Conservation (phyloP, 257 asterid genomes). For the Verbena officinalis region DNA sequence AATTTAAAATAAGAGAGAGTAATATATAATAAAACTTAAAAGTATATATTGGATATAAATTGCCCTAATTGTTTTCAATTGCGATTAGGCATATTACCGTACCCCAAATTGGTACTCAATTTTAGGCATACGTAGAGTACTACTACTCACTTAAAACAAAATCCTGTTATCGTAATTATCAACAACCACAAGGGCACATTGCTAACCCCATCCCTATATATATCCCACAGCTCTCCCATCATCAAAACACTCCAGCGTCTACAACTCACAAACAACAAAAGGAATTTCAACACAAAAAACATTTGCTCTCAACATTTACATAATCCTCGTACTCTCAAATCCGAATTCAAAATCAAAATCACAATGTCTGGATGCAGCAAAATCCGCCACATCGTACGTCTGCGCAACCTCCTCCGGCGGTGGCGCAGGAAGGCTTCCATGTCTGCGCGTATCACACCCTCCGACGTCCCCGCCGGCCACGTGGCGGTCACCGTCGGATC, state of each 20-base stretch:
- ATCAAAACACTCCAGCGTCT: constrained; percentile 9
- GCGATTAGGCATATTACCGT: neutral
- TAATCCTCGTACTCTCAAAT: neutral
- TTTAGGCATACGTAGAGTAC: too few species aligned
- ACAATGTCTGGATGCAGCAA: constrained; percentile 63
- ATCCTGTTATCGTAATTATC: constrained; percentile 38
- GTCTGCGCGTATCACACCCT: constrained; percentile 42
- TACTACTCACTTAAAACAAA: neutral
- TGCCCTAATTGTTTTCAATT: too few species aligned
- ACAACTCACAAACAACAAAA: neutral
- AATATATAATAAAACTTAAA: too few species aligned
- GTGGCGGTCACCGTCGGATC: constrained; percentile 64
- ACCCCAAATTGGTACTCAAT: constrained; percentile 12
- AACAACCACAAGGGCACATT: constrained; percentile 20
- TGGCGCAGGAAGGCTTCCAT: constrained; percentile 64
- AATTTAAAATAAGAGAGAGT: too few species aligned
- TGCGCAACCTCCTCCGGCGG: constrained; percentile 60
- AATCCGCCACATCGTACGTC: constrained; percentile 63
- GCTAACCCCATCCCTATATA: constrained; percentile 32
- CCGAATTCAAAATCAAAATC: too few species aligned
- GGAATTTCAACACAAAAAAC: neutral
- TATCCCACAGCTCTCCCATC: constrained; percentile 6
- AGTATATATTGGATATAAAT: too few species aligned
- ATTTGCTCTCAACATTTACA: neutral
- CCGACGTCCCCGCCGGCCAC: constrained; percentile 74